A percentile compares a stretch with the other conserved stretches of the same genome.
Conservation (phyloP, 1,139 yeast species). For the Taphrina betulina region DNA sequence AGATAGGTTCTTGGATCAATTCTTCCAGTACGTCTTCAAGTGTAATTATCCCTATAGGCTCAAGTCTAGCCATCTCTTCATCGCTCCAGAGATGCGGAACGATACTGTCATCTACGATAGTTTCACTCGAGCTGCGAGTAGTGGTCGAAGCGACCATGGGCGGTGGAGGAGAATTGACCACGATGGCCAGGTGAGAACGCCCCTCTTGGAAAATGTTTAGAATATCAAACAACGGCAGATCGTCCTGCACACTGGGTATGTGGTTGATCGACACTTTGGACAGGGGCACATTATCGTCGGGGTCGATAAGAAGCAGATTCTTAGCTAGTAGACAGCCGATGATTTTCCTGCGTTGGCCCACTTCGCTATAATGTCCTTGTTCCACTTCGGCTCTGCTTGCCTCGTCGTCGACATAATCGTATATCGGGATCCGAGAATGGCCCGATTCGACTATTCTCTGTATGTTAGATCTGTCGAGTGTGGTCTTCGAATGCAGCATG, state of each 20-base stretch:
- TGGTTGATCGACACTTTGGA: conserved; percentile 20
- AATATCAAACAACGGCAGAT: conserved; percentile 25
- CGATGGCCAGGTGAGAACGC: conserved; percentile 33
- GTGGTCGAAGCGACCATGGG: conserved; percentile 2
- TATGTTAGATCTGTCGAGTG: conserved; percentile 22
- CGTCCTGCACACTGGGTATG: conserved; percentile 30
- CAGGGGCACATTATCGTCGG: conserved; percentile 30
- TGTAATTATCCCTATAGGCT: conserved; percentile 32
- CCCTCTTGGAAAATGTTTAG: conserved; percentile 30
- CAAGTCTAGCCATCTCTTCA: conserved; percentile 22
- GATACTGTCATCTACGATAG: background rate
- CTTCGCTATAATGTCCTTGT: conserved; percentile 5
- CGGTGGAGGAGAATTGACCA: conserved; percentile 28
- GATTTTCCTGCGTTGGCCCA: conserved; percentile 13
- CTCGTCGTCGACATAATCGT: conserved; percentile 12
- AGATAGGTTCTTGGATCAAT: conserved; percentile 29
- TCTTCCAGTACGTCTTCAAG: conserved; percentile 34
- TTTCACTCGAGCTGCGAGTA: conserved; percentile 15
- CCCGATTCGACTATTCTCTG: conserved; percentile 24
- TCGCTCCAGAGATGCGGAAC: conserved; percentile 17
- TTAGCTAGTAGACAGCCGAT: conserved; percentile 32
- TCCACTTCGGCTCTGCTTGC: conserved; percentile 13
- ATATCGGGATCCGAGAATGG: conserved; percentile 31
- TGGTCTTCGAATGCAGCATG: conserved; percentile 28
- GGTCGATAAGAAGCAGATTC: conserved; percentile 29